phyloP scores from a whole-genome alignment of 1,284 basidiomycete genomes.

The Ceratobasidium sp. region DNA sequence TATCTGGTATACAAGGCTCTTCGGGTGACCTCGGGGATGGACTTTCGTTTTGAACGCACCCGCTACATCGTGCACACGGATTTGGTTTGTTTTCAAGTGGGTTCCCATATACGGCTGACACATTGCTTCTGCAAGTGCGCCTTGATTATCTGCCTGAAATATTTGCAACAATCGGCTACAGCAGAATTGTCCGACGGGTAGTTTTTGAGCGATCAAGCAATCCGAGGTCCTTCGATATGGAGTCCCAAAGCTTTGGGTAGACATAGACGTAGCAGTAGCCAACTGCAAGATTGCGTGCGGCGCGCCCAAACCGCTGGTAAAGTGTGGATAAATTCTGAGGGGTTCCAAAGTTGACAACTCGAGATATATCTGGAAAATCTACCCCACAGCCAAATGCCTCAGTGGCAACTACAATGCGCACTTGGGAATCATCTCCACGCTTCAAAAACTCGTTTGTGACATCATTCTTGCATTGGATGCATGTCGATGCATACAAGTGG shows the following conservation, averaged over 20 bases:
- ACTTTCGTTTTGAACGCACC: not conserved
- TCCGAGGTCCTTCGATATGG: not conserved
- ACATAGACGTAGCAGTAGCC: not conserved
- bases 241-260: not conserved
- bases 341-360: not conserved
- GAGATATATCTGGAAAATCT: not conserved
- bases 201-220: not conserved
- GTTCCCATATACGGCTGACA: not conserved
- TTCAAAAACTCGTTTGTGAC: not conserved
- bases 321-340: not conserved
- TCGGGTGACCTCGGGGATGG: not conserved
- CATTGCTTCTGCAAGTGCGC: not conserved
- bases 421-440: not conserved
- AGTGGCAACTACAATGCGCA: not conserved
- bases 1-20: too few species aligned
- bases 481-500: not conserved
- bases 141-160: not conserved
- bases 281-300: not conserved
- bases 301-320: not conserved
- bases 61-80: not conserved
- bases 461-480: not conserved
- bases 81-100: not conserved
- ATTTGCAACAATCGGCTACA: not conserved
- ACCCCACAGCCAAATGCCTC: constrained; percentile 16
- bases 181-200: not conserved